These are phyloP conservation scores for Chloromonas sp. DNA, from an alignment of 163 green algal genomes.

Conservation along the genomic window DNA sequence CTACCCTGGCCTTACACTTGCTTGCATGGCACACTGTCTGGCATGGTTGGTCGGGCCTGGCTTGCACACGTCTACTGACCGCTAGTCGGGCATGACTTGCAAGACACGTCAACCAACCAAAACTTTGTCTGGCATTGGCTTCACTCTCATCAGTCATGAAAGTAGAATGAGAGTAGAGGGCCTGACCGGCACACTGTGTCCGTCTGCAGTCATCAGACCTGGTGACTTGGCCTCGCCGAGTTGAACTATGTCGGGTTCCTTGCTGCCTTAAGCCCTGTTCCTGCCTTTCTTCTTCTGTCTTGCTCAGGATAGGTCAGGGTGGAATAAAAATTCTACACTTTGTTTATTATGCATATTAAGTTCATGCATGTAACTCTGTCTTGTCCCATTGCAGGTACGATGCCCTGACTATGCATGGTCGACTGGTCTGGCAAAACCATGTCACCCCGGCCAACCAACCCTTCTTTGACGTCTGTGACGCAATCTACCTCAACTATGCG, in stretches of 20 bases:
- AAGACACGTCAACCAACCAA: too few species aligned
- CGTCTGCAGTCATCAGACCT: too few species aligned
- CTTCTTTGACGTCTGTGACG: conserved; percentile 39
- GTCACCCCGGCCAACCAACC: conserved; percentile 28
- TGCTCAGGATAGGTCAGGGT: neutral
- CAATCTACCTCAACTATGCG: conserved; percentile 37
- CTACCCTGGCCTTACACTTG: too few species aligned
- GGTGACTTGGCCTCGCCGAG: neutral
- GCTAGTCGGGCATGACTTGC: too few species aligned
- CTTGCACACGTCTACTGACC: too few species aligned
- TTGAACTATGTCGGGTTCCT: neutral
- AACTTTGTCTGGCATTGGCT: too few species aligned
- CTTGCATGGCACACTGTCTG: too few species aligned
- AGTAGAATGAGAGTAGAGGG: too few species aligned
- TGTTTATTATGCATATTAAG: neutral
- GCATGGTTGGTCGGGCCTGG: too few species aligned
- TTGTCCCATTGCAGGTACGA: conserved; percentile 31
- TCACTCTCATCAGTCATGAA: too few species aligned
- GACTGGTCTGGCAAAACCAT: conserved; percentile 37
- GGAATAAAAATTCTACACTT: neutral
- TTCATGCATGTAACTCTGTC: neutral
- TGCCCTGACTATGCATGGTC: conserved; percentile 28
- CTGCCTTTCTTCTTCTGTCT: too few species aligned
- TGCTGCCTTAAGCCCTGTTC: neutral
- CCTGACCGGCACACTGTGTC: too few species aligned